Conservation (phyloP, 2,329 filamentous ascomycete species). For the Fusarium chaquense region DNA sequence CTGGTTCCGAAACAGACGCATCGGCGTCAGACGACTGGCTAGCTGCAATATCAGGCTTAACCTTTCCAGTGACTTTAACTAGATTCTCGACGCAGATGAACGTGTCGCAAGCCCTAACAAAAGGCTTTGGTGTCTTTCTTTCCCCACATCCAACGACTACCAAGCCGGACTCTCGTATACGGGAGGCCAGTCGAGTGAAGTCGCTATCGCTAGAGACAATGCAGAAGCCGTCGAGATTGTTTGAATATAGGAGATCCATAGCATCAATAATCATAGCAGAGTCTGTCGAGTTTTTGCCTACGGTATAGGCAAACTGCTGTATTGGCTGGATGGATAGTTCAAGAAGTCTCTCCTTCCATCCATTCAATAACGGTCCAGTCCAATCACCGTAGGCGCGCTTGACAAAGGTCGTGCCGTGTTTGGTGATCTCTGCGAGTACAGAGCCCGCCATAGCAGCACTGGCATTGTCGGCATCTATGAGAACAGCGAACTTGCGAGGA, state of each 20-base stretch:
- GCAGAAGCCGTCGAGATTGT: slow-evolving; percentile 51
- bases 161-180: slow-evolving; percentile 47
- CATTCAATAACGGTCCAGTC: slow-evolving; percentile 44
- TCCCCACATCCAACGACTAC: slow-evolving; percentile 52
- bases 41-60: neutral
- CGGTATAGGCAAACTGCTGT: slow-evolving; percentile 54
- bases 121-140: slow-evolving; percentile 49
- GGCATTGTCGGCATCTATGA: slow-evolving; percentile 53
- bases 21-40: no score
- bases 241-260: slow-evolving; percentile 53
- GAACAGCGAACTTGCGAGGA: slow-evolving; percentile 47
- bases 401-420: slow-evolving; percentile 50
- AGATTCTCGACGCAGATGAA: slow-evolving; percentile 50
- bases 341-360: slow-evolving; percentile 52
- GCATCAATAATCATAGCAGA: slow-evolving; percentile 55
- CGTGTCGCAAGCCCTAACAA: slow-evolving; percentile 52
- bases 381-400: slow-evolving; percentile 54
- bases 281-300: slow-evolving; percentile 53
- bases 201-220: slow-evolving; percentile 54
- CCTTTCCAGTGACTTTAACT: neutral
- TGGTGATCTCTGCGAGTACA: slow-evolving; percentile 50
- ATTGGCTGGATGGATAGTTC: slow-evolving; percentile 52
- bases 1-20: no score
- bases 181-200: slow-evolving; percentile 52
- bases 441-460: slow-evolving; percentile 31